These are phyloP conservation scores for Scedosporium apiospermum DNA, from an alignment of 2,329 filamentous ascomycete genomes.

Conservation along the genomic window DNA sequence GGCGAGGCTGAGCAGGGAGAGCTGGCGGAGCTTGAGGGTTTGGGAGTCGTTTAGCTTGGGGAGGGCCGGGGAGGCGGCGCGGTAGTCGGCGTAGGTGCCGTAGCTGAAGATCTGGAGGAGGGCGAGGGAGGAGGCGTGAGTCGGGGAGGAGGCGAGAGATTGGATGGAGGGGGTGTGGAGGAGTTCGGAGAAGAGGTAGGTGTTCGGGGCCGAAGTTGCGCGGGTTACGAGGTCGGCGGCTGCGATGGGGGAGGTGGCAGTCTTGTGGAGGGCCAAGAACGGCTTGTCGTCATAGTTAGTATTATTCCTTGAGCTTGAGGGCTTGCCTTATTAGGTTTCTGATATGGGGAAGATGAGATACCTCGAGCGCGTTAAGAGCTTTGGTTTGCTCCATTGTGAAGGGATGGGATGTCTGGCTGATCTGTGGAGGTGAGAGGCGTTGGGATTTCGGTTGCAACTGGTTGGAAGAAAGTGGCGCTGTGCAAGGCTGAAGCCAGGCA, in stretches of 20 bases:
- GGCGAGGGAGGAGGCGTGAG: conserved; percentile 54
- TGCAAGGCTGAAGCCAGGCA: background rate
- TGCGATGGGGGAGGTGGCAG: conserved; percentile 72
- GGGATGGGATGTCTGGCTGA: background rate
- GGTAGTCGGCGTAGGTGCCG: conserved; percentile 77
- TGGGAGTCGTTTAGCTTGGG: conserved; percentile 66
- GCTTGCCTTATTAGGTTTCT: conserved; percentile 12
- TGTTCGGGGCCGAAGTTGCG: conserved; percentile 82
- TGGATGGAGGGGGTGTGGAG: conserved; percentile 73
- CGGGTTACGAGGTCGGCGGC: conserved; percentile 78
- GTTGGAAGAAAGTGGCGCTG: background rate
- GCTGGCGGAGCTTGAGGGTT: conserved; percentile 76
- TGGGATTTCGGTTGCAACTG: background rate
- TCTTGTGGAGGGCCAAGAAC: conserved; percentile 83
- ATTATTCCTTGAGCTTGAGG: conserved; percentile 22
- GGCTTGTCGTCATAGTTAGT: conserved; percentile 41
- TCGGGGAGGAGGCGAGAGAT: conserved; percentile 45
- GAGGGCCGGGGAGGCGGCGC: conserved; percentile 35
- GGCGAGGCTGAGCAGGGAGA: conserved; percentile 77
- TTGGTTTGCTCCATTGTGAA: conserved; percentile 62
- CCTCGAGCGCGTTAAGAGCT: conserved; percentile 55
- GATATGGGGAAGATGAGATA: conserved; percentile 15
- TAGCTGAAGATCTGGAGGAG: conserved; percentile 86
- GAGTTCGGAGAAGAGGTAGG: conserved; percentile 92
- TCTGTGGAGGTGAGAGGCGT: background rate